Percentiles rank a stretch among this genome's conserved stretches.
Evolutionary conservation across 176 grass and related monocot genomes (phyloP).

Genomic region (Avena insularis): DNA sequence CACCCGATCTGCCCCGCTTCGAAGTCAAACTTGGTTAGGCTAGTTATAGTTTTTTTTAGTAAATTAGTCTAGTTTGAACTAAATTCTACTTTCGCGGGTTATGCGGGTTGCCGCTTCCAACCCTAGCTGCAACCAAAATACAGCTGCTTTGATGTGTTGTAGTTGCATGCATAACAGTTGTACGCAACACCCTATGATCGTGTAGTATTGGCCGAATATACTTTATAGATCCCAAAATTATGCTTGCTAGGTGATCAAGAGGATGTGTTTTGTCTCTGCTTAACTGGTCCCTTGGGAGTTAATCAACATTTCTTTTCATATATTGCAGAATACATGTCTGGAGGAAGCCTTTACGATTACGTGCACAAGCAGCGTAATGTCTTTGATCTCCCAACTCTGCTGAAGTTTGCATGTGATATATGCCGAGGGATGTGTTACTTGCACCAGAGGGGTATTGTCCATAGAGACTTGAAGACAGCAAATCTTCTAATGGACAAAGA

Average conservation of each 20-base stretch:
- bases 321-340: slow-evolving; percentile 94
- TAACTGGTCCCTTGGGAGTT: slow-evolving; percentile 24
- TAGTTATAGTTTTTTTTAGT: too few relatives aligned
- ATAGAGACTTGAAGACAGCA: slow-evolving; percentile 98
- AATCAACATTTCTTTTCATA: slow-evolving; percentile 37
- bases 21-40: too few relatives aligned
- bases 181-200: background rate
- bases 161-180: background rate
- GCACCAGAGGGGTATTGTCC: slow-evolving; percentile 89
- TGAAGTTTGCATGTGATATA: slow-evolving; percentile 92
- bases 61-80: too few relatives aligned
- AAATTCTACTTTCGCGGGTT: too few relatives aligned
- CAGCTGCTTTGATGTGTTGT: background rate
- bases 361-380: slow-evolving; percentile 87
- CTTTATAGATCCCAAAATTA: background rate
- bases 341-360: slow-evolving; percentile 95
- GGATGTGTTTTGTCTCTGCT: slow-evolving; percentile 10
- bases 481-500: slow-evolving; percentile 98
- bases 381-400: slow-evolving; percentile 64
- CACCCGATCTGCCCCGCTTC: too few relatives aligned
- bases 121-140: background rate
- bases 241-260: slow-evolving; percentile 38
- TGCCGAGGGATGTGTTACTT: slow-evolving; percentile 96
- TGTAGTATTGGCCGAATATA: slow-evolving; percentile 17
- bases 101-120: too few relatives aligned